These are phyloP conservation scores for Hibiscus trionum DNA, from an alignment of 345 rosid species.

Conservation along the genomic window DNA sequence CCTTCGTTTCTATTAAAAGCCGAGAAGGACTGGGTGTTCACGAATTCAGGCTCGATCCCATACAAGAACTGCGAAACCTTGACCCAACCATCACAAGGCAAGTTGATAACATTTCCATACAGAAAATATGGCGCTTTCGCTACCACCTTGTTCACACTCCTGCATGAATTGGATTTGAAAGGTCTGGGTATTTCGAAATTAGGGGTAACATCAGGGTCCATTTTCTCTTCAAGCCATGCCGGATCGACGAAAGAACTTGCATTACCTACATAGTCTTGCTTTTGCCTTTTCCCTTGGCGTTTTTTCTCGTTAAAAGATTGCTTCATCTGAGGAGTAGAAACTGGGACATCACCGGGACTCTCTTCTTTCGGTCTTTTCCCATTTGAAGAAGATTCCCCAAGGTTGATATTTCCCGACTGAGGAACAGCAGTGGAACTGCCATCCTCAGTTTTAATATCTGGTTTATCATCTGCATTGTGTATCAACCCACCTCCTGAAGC, in stretches of 20 bases:
- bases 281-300: constrained; percentile 51
- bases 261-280: constrained; percentile 38
- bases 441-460: neutral
- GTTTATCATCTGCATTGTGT: neutral
- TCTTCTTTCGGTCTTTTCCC: constrained; percentile 74
- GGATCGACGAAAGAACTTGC: constrained; percentile 35
- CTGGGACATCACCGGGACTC: constrained; percentile 21
- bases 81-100: constrained; percentile 42
- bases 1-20: constrained; percentile 78
- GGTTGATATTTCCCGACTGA: constrained; percentile 17
- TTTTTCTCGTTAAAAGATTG: constrained; percentile 17
- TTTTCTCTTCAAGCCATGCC: constrained; percentile 43
- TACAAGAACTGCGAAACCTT: constrained; percentile 65
- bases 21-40: constrained; percentile 51
- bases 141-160: constrained; percentile 32
- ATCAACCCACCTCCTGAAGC: neutral
- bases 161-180: constrained; percentile 35
- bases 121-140: constrained; percentile 72
- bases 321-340: constrained; percentile 16
- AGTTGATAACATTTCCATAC: constrained; percentile 53
- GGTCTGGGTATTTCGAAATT: constrained; percentile 22
- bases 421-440: neutral
- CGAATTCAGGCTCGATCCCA: constrained; percentile 62
- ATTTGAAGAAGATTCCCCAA: constrained; percentile 33
- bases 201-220: constrained; percentile 15